These are phyloP conservation scores for Fusarium caatingaense DNA, from an alignment of 2,329 filamentous ascomycete species.

Conservation along the genomic window DNA sequence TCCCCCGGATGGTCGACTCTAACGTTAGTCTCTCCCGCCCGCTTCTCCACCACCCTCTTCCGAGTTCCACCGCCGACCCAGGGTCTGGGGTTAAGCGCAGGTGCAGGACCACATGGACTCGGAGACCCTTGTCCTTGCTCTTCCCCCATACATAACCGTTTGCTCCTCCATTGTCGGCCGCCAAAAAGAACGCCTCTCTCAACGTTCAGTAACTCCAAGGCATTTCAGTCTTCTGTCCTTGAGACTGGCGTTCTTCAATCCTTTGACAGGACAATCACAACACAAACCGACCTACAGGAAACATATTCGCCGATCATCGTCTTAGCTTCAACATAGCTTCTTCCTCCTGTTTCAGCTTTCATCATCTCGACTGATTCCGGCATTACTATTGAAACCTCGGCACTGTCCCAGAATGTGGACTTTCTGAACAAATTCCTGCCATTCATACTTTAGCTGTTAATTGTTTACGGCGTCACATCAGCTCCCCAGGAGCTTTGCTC, in stretches of 20 bases:
- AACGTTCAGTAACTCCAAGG: conserved; percentile 25
- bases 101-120: conserved; percentile 23
- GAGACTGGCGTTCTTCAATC: conserved; percentile 19
- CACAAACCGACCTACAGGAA: neutral
- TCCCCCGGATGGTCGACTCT: conserved; percentile 37
- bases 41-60: conserved; percentile 45
- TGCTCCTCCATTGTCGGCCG: conserved; percentile 41
- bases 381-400: conserved; percentile 19
- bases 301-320: neutral
- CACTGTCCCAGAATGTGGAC: conserved; percentile 37
- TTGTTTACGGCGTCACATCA: neutral
- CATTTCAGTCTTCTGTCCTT: conserved; percentile 15
- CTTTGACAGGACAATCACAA: neutral
- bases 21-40: conserved; percentile 27
- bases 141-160: conserved; percentile 46
- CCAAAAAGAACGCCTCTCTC: conserved; percentile 30
- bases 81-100: conserved; percentile 41
- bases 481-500: conserved; percentile 2
- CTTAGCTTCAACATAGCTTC: conserved; percentile 8
- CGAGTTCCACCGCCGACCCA: conserved; percentile 39
- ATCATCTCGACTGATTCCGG: conserved; percentile 32
- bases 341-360: conserved; percentile 14
- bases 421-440: conserved; percentile 32
- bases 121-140: conserved; percentile 37
- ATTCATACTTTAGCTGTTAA: conserved; percentile 10